Conservation (phyloP, 495 filamentous ascomycete genomes). For the Sporormia fimetaria region DNA sequence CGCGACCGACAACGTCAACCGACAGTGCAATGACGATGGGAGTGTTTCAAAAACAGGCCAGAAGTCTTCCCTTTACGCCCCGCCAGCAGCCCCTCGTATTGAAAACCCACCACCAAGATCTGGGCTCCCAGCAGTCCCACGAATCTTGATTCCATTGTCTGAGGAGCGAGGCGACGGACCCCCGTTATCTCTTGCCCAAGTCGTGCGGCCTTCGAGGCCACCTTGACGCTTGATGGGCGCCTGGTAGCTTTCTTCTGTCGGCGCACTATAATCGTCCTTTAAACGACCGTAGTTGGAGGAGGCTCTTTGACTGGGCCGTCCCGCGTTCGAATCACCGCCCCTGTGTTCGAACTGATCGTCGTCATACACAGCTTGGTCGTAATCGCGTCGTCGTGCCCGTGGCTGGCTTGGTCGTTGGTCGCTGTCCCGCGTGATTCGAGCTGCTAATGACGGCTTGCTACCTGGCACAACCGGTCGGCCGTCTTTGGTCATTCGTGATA, state of each 20-base stretch:
- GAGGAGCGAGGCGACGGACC: slow-evolving; percentile 48
- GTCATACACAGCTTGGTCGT: too few relatives aligned
- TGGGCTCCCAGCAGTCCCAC: slow-evolving; percentile 41
- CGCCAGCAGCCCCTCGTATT: background rate
- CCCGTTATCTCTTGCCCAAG: background rate
- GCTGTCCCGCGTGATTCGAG: slow-evolving; percentile 6
- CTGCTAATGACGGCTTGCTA: background rate
- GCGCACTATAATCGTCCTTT: slow-evolving; percentile 27
- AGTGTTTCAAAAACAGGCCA: too few relatives aligned
- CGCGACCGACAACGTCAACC: too few relatives aligned
- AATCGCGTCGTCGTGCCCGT: too few relatives aligned
- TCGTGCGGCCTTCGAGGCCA: slow-evolving; percentile 2
- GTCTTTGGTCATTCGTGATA: slow-evolving; percentile 15
- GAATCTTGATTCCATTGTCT: slow-evolving; percentile 38
- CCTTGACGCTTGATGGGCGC: background rate
- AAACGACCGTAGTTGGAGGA: slow-evolving; percentile 8
- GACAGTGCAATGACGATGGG: too few relatives aligned
- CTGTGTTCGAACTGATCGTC: too few relatives aligned
- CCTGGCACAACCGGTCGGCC: slow-evolving; percentile 2
- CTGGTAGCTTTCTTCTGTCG: background rate
- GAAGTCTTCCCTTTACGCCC: background rate
- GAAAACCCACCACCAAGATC: background rate
- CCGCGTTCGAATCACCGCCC: too few relatives aligned
- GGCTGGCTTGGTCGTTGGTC: too few relatives aligned
- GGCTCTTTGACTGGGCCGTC: too few relatives aligned